Evolutionary conservation across 345 rosid genomes (phyloP).

Genomic region (Hibiscus mutabilis): DNA sequence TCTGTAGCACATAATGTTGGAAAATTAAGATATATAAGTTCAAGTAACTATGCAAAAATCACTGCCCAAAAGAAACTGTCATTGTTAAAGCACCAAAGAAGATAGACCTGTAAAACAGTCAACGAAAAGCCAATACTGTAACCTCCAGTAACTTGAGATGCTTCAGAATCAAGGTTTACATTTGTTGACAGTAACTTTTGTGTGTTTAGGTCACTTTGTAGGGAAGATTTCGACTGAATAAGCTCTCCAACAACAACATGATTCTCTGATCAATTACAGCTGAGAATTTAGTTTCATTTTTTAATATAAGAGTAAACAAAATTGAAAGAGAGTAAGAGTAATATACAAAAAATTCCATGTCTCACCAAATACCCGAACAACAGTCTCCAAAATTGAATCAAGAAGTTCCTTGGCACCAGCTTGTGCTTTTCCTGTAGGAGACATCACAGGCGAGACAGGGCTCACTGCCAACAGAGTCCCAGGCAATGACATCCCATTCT

Average conservation of each 20-base stretch:
- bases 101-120: constrained; percentile 82
- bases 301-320: not conserved
- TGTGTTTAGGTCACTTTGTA: constrained; percentile 50
- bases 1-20: constrained; percentile 40
- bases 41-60: constrained; percentile 13
- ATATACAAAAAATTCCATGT: constrained; percentile 8
- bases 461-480: constrained; percentile 79
- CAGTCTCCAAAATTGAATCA: constrained; percentile 74
- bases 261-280: constrained; percentile 45
- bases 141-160: constrained; percentile 87
- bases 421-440: constrained; percentile 95
- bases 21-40: constrained; percentile 14
- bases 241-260: constrained; percentile 94
- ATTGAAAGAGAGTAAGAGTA: not conserved
- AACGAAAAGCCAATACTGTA: constrained; percentile 86
- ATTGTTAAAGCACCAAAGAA: not conserved
- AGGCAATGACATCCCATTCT: constrained; percentile 62
- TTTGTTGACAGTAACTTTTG: constrained; percentile 56
- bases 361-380: constrained; percentile 87
- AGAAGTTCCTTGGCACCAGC: constrained; percentile 82
- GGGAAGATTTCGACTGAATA: constrained; percentile 65
- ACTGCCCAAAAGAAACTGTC: not conserved
- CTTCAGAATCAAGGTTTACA: constrained; percentile 61
- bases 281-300: constrained; percentile 3
- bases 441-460: constrained; percentile 94